A percentile compares a stretch with the other conserved stretches of the same genome.
Evolutionary conservation across 2,329 filamentous ascomycete genomes (phyloP).

Genomic region (Ophiostoma angusticollis): DNA sequence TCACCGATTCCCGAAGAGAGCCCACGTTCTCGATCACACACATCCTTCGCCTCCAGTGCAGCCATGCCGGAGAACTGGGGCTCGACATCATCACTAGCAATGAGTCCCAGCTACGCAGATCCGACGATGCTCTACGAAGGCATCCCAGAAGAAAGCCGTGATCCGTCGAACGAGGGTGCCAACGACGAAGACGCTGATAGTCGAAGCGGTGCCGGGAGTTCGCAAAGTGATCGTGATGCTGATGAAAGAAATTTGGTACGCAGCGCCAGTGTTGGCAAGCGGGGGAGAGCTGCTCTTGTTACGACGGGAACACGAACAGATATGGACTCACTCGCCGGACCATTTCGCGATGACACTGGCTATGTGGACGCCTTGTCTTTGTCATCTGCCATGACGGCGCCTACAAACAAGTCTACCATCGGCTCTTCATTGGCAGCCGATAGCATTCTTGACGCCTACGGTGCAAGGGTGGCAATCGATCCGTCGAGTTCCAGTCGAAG

Average conservation of each 20-base stretch:
- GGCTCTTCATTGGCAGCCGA: constrained; percentile 27
- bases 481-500: constrained; percentile 21
- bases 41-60: constrained; percentile 58
- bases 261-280: constrained; percentile 48
- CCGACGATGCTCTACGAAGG: constrained; percentile 34
- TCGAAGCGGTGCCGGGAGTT: not conserved
- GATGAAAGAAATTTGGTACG: constrained; percentile 47
- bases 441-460: constrained; percentile 37
- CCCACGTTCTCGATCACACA: constrained; percentile 41
- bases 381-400: constrained; percentile 31
- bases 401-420: constrained; percentile 16
- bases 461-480: constrained; percentile 34
- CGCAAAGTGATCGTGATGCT: constrained; percentile 37
- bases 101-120: constrained; percentile 34
- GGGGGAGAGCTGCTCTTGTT: constrained; percentile 44
- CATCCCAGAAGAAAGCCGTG: constrained; percentile 30
- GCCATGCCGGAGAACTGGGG: constrained; percentile 59
- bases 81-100: constrained; percentile 29
- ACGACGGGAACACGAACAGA: constrained; percentile 21
- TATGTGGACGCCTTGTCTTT: constrained; percentile 34
- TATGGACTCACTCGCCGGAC: constrained; percentile 25
- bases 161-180: constrained; percentile 30
- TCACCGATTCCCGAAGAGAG: constrained; percentile 67
- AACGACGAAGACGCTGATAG: constrained; percentile 32
- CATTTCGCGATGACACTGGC: constrained; percentile 32